Conservation (phyloP, 257 asterid genomes). For the Mitragyna speciosa region DNA sequence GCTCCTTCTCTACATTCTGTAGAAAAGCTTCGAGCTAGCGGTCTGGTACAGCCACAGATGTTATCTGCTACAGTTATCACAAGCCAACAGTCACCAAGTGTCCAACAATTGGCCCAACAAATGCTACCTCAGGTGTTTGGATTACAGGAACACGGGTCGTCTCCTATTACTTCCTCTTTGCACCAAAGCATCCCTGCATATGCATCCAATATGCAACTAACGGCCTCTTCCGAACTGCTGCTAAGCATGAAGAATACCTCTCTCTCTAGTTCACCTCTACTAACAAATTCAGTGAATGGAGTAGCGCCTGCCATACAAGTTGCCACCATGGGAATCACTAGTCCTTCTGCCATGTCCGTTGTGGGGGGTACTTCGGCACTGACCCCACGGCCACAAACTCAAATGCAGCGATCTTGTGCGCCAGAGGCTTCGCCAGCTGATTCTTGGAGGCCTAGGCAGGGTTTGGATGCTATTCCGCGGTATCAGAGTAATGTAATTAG, state of each 20-base stretch:
- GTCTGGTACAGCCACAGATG: slow-evolving; percentile 28
- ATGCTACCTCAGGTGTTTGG: slow-evolving; percentile 29
- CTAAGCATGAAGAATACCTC: slow-evolving; percentile 32
- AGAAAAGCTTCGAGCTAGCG: slow-evolving; percentile 20
- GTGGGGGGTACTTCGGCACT: slow-evolving; percentile 18
- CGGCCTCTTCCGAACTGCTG: slow-evolving; percentile 37
- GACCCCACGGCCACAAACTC: slow-evolving; percentile 25
- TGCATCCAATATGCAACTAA: slow-evolving; percentile 34
- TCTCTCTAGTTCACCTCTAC: slow-evolving; percentile 31
- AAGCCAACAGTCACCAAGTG: slow-evolving; percentile 35
- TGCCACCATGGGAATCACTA: slow-evolving; percentile 26
- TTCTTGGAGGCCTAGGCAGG: slow-evolving; percentile 41
- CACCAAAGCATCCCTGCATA: slow-evolving; percentile 31
- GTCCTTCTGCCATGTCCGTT: slow-evolving; percentile 24
- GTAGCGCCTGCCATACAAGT: slow-evolving; percentile 23
- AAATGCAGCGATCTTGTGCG: slow-evolving; percentile 27
- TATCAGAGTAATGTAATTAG: slow-evolving; percentile 37
- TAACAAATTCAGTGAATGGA: slow-evolving; percentile 30
- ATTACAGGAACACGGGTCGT: slow-evolving; percentile 40
- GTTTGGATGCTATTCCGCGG: slow-evolving; percentile 32
- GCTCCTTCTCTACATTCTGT: slow-evolving; percentile 22
- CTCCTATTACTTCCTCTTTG: slow-evolving; percentile 23
- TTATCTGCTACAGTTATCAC: slow-evolving; percentile 32
- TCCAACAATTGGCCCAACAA: slow-evolving; percentile 35
- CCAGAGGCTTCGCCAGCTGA: slow-evolving; percentile 35